Percentiles rank a stretch among this genome's conserved stretches.
These are phyloP conservation scores for Ceriops tagal DNA, from an alignment of 345 rosid genomes.

Conservation along the genomic window DNA sequence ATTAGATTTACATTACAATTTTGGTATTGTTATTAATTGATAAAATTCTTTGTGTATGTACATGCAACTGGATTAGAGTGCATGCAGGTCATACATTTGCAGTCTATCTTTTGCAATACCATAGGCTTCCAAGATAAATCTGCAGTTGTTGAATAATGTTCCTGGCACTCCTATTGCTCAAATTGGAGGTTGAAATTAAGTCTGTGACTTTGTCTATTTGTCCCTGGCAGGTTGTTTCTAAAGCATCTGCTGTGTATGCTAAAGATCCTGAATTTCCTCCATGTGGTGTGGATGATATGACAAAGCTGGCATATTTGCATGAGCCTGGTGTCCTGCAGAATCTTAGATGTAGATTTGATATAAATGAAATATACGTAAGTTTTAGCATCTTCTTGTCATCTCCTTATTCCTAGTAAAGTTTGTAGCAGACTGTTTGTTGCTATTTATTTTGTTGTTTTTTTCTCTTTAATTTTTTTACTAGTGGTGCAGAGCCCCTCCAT, in stretches of 20 bases:
- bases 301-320: slow-evolving; percentile 33
- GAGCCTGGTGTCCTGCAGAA: slow-evolving; percentile 30
- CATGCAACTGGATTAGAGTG: too few species aligned
- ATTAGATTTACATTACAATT: too few species aligned
- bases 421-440: too few species aligned
- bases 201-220: neutral
- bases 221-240: slow-evolving; percentile 18
- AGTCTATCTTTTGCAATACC: neutral
- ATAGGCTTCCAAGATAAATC: neutral
- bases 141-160: neutral
- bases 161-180: slow-evolving; percentile 12
- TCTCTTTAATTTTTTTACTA: too few species aligned
- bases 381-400: neutral
- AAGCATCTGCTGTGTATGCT: slow-evolving; percentile 23
- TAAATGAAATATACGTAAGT: slow-evolving; percentile 35
- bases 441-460: too few species aligned
- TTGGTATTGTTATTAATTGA: too few species aligned
- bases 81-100: neutral
- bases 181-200: slow-evolving; percentile 3
- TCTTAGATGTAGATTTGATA: slow-evolving; percentile 26
- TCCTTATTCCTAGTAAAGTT: neutral
- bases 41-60: neutral
- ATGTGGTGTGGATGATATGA: slow-evolving; percentile 33
- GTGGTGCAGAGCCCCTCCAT: too few species aligned
- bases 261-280: slow-evolving; percentile 32